phyloP scores from a whole-genome alignment of 169 alveolate species.

The Plasmodium blacklocki region DNA sequence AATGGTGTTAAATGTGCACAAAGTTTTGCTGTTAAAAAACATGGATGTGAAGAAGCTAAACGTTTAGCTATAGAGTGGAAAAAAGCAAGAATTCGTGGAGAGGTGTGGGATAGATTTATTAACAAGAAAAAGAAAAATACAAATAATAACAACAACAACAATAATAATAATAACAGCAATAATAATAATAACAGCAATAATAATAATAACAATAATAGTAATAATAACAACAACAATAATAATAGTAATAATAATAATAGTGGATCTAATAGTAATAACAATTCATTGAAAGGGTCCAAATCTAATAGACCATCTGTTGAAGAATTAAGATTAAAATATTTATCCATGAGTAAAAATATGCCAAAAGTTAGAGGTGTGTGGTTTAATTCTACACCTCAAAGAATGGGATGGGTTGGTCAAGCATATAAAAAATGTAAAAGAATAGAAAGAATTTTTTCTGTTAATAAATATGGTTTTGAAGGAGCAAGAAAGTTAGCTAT shows the following conservation, averaged over 20 bases:
- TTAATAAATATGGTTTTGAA: conserved; percentile 87
- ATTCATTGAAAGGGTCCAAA: conserved; percentile 33
- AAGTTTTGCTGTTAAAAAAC: conserved; percentile 82
- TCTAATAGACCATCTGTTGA: conserved; percentile 78
- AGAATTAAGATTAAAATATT: conserved; percentile 83
- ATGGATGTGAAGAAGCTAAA: conserved; percentile 85
- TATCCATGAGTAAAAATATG: conserved; percentile 82
- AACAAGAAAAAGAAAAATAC: conserved; percentile 58
- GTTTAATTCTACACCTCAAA: conserved; percentile 87
- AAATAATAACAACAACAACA: neutral
- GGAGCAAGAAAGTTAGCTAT: conserved; percentile 87
- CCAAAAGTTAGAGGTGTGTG: conserved; percentile 89
- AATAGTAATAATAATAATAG: no score
- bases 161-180: no score
- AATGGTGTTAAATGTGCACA: conserved; percentile 78
- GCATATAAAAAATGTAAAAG: conserved; percentile 88
- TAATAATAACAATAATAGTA: no score
- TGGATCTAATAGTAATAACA: neutral
- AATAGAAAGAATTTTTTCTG: conserved; percentile 86
- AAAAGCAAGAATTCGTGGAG: conserved; percentile 73
- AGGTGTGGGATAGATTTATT: conserved; percentile 72
- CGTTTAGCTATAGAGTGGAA: conserved; percentile 83
- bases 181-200: no score
- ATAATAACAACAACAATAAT: no score
- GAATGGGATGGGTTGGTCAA: conserved; percentile 91